These are phyloP conservation scores for Penicillium macrosclerotiorum DNA, from an alignment of 495 filamentous ascomycete species.

Conservation along the genomic window DNA sequence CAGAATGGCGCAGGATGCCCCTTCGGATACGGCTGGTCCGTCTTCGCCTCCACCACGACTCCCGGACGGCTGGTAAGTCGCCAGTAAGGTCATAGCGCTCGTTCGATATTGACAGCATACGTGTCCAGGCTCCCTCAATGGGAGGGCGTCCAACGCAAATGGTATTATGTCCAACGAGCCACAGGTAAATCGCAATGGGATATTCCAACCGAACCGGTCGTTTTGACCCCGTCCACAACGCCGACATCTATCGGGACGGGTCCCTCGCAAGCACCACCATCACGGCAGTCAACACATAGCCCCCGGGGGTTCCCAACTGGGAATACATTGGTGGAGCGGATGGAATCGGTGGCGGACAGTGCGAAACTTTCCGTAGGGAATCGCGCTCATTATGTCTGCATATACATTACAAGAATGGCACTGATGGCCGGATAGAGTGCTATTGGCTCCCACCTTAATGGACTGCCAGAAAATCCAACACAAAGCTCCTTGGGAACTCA, in stretches of 20 bases:
- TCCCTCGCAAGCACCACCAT: conserved; percentile 26
- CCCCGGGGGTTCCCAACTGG: conserved; percentile 8
- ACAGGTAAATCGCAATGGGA: conserved; percentile 79
- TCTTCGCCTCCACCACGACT: conserved; percentile 67
- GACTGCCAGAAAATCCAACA: conserved; percentile 8
- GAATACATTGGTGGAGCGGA: conserved; percentile 13
- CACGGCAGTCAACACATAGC: conserved; percentile 17
- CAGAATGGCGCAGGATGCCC: conserved; percentile 36
- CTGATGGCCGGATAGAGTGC: conserved; percentile 36
- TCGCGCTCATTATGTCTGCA: conserved; percentile 23
- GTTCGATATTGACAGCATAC: not conserved
- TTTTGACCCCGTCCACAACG: conserved; percentile 39
- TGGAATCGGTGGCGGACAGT: conserved; percentile 15
- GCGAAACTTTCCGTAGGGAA: conserved; percentile 32
- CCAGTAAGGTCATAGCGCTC: not conserved
- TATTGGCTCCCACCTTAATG: conserved; percentile 21
- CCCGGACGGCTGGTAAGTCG: conserved; percentile 64
- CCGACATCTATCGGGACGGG: conserved; percentile 31
- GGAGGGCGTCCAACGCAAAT: conserved; percentile 69
- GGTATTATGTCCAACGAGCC: conserved; percentile 77
- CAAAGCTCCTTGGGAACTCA: conserved; percentile 13
- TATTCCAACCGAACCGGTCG: conserved; percentile 61
- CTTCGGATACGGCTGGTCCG: conserved; percentile 65
- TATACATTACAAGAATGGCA: conserved; percentile 18
- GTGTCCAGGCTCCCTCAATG: conserved; percentile 68